Evolutionary conservation across 768 basidiomycete genomes (phyloP), one percentile per base, ranked within the genome.

Genomic region (Suillus spraguei): DNA sequence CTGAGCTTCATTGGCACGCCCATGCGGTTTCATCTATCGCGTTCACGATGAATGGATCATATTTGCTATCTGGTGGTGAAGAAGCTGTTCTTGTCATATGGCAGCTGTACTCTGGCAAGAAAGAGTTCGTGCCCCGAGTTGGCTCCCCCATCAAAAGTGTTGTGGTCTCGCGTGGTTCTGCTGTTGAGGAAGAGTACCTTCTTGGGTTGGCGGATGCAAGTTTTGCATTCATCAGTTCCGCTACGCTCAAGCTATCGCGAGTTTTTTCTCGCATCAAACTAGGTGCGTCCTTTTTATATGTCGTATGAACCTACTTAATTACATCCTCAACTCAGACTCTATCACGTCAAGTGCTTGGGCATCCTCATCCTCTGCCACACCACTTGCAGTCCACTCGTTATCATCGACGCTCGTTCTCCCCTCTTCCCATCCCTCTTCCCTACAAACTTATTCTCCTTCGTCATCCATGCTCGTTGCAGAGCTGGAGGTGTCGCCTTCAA

Each of bases 11-110:
- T 76, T 99, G 97, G 97, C 97, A 99, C 72, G 92, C 97, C 3
- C 97, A 99, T 73, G 86, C 94, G 4, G 92, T 99, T 20, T 88
- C 91, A 4, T 89, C 94, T 1, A 74, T 99, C 33, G 81, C 88
- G 0, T 99, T 99, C 75, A 92, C 95, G 0, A 77, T 88, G 14
- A 95, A 97, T 67, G 97, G 97, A 14, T 90, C 94, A 9, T 97
- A 97, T 74, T 77, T 99, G 20, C 77, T 99, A 55, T 96, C 92
- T 64, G 97, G 95, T 65, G 97, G 97, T 52, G 94, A 97, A 75
- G 97, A 99, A 74, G 85, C 91, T 38, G 97, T 98, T 11, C 77
- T 99, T n/a, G 96, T 99, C 44, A 90, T 97, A 63, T 99, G 97
- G 97, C 94, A 97, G 72, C 74, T 99, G 47, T 89, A 94, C 66